Base-by-base conservation (phyloP, 2,329 filamentous ascomycete genomes). In the Diaporthe humulicola region DNA sequence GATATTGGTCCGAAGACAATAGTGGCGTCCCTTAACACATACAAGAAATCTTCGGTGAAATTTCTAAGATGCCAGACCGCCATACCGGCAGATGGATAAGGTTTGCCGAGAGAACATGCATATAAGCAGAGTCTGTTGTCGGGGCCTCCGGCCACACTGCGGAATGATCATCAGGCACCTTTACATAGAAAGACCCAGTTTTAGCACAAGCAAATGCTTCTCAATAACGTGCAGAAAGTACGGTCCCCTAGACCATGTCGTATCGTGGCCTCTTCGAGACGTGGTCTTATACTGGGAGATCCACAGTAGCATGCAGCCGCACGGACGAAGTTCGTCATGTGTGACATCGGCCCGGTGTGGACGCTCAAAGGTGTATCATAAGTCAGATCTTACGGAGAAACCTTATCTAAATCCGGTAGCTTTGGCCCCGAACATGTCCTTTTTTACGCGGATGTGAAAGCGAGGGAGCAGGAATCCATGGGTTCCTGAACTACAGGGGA, bases 331-430 rank as follows among this genome's bases (percentile, higher is more conserved):
- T 67, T 67, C 64, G 30, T 52, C 45, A 54, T 30, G 45, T 50
- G 64, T 67, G 45, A 67, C 64, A 67, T 67, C 45, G 64, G 64
- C 30, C 22, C 45, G 64, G 45, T 38, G 64, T 52, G 64, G 42
- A 22, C 30, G 45, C 30, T 54, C 19, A 19, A 22, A 28, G 25
- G 15, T 52, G 64, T 67, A 67, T 38, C 45, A 67, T 67, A 67
- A 67, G 45, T 67, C 64, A 67, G 64, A 52, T 67, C 64, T 38
- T 67, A 52, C 64, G 25, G 45, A 67, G 64, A 52, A 67, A 67
- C 64, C n/a, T 38, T 67, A 40, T 67, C 45, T 36, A 50, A 67
- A 67, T 67, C 15, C 33, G 33, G 45, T 38, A 50, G 45, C 28
- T 38, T 7, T 28, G 22, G 2, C 61, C 61, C n/a, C 30, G 45